Conservation (phyloP, 805 yeast genomes). For the Torulaspora franciscae region DNA sequence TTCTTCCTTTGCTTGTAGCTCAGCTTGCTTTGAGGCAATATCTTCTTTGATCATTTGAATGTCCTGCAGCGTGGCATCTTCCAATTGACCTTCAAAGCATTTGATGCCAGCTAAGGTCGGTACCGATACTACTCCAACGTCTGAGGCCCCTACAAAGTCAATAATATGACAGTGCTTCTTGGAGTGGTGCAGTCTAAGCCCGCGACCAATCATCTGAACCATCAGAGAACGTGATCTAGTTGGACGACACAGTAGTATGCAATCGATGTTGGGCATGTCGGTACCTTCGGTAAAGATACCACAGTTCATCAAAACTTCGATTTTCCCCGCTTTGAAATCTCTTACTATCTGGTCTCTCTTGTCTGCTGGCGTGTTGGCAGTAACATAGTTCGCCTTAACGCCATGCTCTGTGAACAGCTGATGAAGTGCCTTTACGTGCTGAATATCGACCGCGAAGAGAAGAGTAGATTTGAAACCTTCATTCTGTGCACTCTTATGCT, state of each 20-base stretch:
- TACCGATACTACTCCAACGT: slow-evolving; percentile 49
- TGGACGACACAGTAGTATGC: slow-evolving; percentile 73
- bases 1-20: slow-evolving; percentile 14
- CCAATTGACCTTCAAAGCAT: slow-evolving; percentile 18
- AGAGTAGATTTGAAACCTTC: slow-evolving; percentile 52
- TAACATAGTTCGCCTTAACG: slow-evolving; percentile 63
- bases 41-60: slow-evolving; percentile 28
- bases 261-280: slow-evolving; percentile 85
- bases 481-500: slow-evolving; percentile 40
- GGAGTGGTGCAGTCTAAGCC: slow-evolving; percentile 57
- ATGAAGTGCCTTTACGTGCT: slow-evolving; percentile 56
- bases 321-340: slow-evolving; percentile 56
- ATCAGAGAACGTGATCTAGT: slow-evolving; percentile 67
- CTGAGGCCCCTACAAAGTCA: slow-evolving; percentile 65
- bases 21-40: slow-evolving; percentile 10
- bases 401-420: slow-evolving; percentile 53
- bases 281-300: slow-evolving; percentile 93
- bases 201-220: slow-evolving; percentile 89
- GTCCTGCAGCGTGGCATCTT: slow-evolving; percentile 35
- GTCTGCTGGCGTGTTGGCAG: slow-evolving; percentile 54
- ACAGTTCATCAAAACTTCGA: slow-evolving; percentile 78
- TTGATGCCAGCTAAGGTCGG: slow-evolving; percentile 47
- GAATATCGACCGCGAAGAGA: slow-evolving; percentile 70
- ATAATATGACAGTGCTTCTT: slow-evolving; percentile 68
- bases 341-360: slow-evolving; percentile 50